phyloP scores from a whole-genome alignment of 495 filamentous ascomycete species.

The Penicillium paxilli region DNA sequence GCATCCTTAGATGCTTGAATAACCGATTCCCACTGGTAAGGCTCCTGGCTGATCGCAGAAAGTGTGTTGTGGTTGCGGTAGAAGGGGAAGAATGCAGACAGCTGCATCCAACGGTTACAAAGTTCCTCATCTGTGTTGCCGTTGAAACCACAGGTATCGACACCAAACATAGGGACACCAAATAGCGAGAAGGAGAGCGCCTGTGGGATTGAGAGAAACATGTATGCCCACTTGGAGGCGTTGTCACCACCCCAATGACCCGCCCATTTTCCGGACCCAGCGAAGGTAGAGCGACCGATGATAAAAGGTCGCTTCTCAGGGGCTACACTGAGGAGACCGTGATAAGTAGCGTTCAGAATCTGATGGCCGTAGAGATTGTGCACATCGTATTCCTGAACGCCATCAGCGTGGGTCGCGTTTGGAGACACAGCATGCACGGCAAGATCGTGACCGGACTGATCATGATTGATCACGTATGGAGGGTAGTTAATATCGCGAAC shows the following conservation, averaged over 20 bases:
- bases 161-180: constrained; percentile 86
- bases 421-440: constrained; percentile 72
- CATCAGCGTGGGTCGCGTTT: constrained; percentile 76
- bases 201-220: constrained; percentile 81
- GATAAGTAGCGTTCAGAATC: constrained; percentile 77
- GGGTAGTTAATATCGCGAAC: constrained; percentile 76
- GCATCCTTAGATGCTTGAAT: constrained; percentile 63
- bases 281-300: constrained; percentile 81
- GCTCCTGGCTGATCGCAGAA: constrained; percentile 66
- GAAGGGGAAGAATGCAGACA: constrained; percentile 84
- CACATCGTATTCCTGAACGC: constrained; percentile 74
- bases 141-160: constrained; percentile 79
- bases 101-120: constrained; percentile 85
- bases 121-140: constrained; percentile 73
- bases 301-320: constrained; percentile 77
- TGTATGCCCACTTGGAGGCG: constrained; percentile 61
- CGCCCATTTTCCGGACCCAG: constrained; percentile 75
- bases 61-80: constrained; percentile 82
- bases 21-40: constrained; percentile 72
- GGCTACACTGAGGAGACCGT: constrained; percentile 63
- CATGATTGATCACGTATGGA: constrained; percentile 80
- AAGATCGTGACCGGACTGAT: constrained; percentile 65
- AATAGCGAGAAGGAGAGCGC: constrained; percentile 78
- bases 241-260: constrained; percentile 93
- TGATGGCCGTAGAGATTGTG: constrained; percentile 77